Evolutionary conservation across 192 early-diverging fungal genomes (phyloP).

Genomic region (Chytriomyces confervae): DNA sequence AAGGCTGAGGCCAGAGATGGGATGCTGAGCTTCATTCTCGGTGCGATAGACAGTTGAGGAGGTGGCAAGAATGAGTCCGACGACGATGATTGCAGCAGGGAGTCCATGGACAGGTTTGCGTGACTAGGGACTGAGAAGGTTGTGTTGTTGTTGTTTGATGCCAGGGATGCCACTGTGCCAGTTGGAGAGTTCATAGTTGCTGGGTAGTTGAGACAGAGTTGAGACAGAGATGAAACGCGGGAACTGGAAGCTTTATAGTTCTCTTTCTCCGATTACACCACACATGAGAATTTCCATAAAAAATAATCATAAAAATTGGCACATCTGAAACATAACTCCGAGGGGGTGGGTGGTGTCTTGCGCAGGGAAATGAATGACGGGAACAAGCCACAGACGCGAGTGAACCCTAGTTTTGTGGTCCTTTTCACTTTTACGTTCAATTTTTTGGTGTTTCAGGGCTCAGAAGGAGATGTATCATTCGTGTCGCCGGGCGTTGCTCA

Average conservation of each 20-base stretch:
- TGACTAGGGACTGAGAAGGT: background rate
- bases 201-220: background rate
- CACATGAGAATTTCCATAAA: background rate
- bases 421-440: too few species aligned
- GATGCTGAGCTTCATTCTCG: constrained; percentile 13
- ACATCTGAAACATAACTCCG: too few species aligned
- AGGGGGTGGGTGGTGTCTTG: too few species aligned
- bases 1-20: background rate
- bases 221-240: background rate
- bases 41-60: background rate
- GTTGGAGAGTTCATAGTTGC: background rate
- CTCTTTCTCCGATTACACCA: background rate
- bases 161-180: background rate
- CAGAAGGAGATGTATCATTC: too few species aligned
- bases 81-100: background rate
- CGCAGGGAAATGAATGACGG: too few species aligned
- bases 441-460: too few species aligned
- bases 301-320: background rate
- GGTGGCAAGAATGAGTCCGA: background rate
- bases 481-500: background rate
- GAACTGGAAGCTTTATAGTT: too few species aligned
- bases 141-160: background rate
- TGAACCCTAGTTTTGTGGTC: too few species aligned
- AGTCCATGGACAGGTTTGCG: background rate
- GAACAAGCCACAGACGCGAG: too few species aligned